Evolutionary conservation across 2,329 filamentous ascomycete species (phyloP), one percentile per base, ranked within the genome.

Genomic region (Exophiala dermatitidis): DNA sequence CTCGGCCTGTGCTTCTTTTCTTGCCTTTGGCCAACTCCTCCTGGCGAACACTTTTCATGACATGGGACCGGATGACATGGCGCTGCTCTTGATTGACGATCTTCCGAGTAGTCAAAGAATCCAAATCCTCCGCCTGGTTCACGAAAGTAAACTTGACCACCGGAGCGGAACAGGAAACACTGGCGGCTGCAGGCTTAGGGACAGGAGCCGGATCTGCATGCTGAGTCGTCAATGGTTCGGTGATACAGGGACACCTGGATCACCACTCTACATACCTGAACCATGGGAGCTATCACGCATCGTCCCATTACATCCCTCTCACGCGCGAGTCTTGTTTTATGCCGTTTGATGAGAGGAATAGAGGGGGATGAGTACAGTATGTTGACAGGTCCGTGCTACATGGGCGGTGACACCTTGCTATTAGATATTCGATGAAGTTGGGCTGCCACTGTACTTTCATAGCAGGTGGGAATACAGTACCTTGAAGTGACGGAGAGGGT

Each of bases 41-140:
- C 31, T 68, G 67, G 37, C 70, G 70, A 10, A 72, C 70, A 58
- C 71, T 66, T 38, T 69, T 68, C 70, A 72, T 72, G 12, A 72
- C 70, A 66, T 72, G 70, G 9, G 70, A 72, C 10, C 70, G 67
- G 44, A 72, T 72, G 8, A 66, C 66, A 58, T 70, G 69, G 41
- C 69, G 66, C 31, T 69, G 68, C 56, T 68, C 66, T 48, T 62
- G 63, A 62, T 71, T 65, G 53, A 65, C 69, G 58, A 71, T 71
- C 44, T 66, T 60, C 51, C 70, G 70, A 30, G 67, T 68, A 28
- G 64, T 62, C 55, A 71, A 55, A 31, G 56, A 50, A 29, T 19
- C 42, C 19, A 59, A 29, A 50, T 71, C 68, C 55, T 71, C 67
- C 54, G 69, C 66, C 50, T 72, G 69, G 54, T 70, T 68, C 53